A percentile compares a stretch with the other conserved stretches of the same genome.
These are phyloP conservation scores for Suillus discolor DNA, from an alignment of 768 basidiomycete species.

Conservation along the genomic window DNA sequence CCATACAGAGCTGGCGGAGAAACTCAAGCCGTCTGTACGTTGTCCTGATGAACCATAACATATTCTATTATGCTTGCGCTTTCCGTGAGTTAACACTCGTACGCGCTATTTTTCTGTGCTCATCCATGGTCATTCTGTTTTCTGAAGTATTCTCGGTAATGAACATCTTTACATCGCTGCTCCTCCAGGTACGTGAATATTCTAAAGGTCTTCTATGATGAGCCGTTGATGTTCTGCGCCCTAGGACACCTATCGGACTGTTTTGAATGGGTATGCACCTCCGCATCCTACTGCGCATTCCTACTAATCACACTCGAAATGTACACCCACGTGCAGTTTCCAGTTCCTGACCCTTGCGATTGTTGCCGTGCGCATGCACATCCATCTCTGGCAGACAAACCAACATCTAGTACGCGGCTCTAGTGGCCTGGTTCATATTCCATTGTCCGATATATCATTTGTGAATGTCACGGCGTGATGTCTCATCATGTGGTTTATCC, in stretches of 20 bases:
- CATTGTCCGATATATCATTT: too few species aligned
- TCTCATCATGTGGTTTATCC: too few species aligned
- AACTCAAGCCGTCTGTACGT: not conserved
- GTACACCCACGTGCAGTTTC: not conserved
- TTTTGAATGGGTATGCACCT: not conserved
- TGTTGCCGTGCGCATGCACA: not conserved
- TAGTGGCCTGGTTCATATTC: too few species aligned
- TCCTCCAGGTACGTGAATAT: not conserved
- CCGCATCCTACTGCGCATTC: too few species aligned
- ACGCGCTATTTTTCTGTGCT: not conserved
- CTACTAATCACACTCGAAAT: not conserved
- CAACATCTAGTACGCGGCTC: too few species aligned
- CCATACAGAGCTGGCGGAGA: not conserved
- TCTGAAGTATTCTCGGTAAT: not conserved
- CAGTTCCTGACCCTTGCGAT: not conserved
- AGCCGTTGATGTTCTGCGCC: not conserved
- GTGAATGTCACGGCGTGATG: too few species aligned
- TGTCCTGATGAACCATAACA: not conserved
- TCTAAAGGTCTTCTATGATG: not conserved
- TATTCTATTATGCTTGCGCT: not conserved
- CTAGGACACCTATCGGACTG: not conserved
- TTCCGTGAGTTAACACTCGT: not conserved
- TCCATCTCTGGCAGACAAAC: not conserved
- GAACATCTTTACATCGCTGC: not conserved
- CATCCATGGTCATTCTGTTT: not conserved